Evolutionary conservation across 2,329 filamentous ascomycete genomes (phyloP), one percentile per base, ranked within the genome.

Genomic region (Botrytis elliptica): DNA sequence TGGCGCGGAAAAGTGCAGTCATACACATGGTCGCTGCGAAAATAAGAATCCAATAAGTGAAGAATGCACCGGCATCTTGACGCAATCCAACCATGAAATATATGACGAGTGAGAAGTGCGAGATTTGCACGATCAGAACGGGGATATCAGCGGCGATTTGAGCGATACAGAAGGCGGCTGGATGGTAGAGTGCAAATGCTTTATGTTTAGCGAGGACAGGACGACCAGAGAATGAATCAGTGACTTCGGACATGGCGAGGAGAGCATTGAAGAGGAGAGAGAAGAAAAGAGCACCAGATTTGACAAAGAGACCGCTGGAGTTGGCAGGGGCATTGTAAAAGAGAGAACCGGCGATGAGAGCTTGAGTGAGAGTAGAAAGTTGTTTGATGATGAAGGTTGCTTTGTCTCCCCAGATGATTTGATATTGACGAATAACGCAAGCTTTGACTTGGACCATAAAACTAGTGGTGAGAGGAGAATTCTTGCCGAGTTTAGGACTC

Each of bases 161-260:
- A 2, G 88, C 86, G 42, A 90, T 78, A 84, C 92, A 83, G 88
- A 87, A 86, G 0, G 85, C 85, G 2, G 85, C 86, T 0, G 89
- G 88, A 68, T 90, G 87, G 78, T 86, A 89, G 65, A 86, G 83
- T 25, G 86, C 88, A 74, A 90, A 90, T 0, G 81, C 79, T 76
- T 88, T 88, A 75, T 90, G 88, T 79, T 90, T 90, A 64, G 87
- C 80, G 5, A 91, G 79, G 18, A 91, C 85, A 0, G 88, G 88
- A 0, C 90, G 85, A 29, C 89, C 89, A 20, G 82, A 84, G 77
- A 90, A 92, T 0, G 88, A 89, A 42, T 88, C 86, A 0, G 86
- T 90, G 1, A 93, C 90, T 80, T 93, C 91, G 1, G 89, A 86
- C 85, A 92, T 88, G 36, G 89, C 85, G 1, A 92, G 79, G 12